A percentile compares a stretch with the other conserved stretches of the same genome.
phyloP scores from a whole-genome alignment of 768 basidiomycete species.

The Termitomyces sp. region DNA sequence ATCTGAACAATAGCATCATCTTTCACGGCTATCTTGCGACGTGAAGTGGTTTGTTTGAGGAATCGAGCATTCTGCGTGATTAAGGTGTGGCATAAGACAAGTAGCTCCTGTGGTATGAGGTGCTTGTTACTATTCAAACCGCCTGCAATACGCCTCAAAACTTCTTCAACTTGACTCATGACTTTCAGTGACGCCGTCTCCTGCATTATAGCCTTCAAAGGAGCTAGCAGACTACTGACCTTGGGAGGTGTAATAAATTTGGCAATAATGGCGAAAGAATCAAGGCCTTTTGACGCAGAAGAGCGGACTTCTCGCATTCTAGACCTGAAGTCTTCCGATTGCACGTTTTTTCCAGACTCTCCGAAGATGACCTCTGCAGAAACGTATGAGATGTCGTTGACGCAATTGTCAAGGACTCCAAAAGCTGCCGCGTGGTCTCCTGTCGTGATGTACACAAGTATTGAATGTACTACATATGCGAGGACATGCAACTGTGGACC shows the following conservation, averaged over 20 bases:
- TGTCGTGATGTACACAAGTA: slow-evolving; percentile 76
- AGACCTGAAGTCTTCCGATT: slow-evolving; percentile 87
- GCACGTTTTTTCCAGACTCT: slow-evolving; percentile 84
- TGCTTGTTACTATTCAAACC: slow-evolving; percentile 82
- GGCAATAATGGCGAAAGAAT: slow-evolving; percentile 79
- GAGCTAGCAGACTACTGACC: slow-evolving; percentile 70
- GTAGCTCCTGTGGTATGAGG: slow-evolving; percentile 60
- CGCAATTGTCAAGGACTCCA: slow-evolving; percentile 63
- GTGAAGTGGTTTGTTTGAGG: slow-evolving; percentile 52
- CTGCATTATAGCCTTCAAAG: slow-evolving; percentile 79
- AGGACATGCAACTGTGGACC: slow-evolving; percentile 95
- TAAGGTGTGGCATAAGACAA: slow-evolving; percentile 83
- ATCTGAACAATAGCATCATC: slow-evolving; percentile 69
- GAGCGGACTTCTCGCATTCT: slow-evolving; percentile 89
- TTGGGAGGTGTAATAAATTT: slow-evolving; percentile 70
- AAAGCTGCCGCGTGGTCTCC: slow-evolving; percentile 51
- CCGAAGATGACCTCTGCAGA: slow-evolving; percentile 92
- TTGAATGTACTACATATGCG: slow-evolving; percentile 75
- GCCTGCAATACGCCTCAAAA: slow-evolving; percentile 72
- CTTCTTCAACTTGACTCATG: slow-evolving; percentile 84
- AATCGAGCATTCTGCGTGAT: slow-evolving; percentile 89
- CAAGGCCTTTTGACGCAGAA: slow-evolving; percentile 77
- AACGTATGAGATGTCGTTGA: slow-evolving; percentile 73
- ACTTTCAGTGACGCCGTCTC: slow-evolving; percentile 77
- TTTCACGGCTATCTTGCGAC: slow-evolving; percentile 31